A percentile compares a stretch with the other conserved stretches of the same genome.
Conservation (phyloP, 176 grass and related monocot species). For the Themeda triandra region DNA sequence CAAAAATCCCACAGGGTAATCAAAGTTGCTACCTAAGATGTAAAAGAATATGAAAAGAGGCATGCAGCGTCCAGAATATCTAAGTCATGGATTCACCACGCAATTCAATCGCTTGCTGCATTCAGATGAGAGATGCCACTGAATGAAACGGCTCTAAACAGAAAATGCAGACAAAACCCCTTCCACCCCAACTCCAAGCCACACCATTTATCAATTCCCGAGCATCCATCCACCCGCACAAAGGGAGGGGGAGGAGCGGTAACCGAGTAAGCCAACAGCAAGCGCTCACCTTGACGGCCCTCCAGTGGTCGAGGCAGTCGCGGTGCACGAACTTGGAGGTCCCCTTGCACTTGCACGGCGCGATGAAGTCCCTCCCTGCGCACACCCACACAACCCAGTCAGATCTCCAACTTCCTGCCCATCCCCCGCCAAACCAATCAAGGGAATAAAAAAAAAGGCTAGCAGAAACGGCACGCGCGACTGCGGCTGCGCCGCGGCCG, state of each 20-base stretch:
- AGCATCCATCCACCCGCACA: neutral
- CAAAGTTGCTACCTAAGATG: neutral
- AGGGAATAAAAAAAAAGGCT: neutral
- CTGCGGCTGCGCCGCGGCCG: no score
- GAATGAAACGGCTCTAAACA: no score
- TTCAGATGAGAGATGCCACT: no score
- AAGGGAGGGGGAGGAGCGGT: neutral
- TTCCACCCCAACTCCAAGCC: neutral
- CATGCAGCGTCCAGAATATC: no score
- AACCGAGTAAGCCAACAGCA: neutral
- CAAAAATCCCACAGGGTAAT: neutral
- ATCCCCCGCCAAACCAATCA: neutral
- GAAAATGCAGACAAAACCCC: neutral
- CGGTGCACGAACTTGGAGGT: constrained; percentile 98
- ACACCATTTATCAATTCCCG: neutral
- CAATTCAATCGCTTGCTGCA: no score
- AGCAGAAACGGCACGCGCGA: no score
- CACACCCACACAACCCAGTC: neutral
- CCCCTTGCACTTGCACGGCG: constrained; percentile 98
- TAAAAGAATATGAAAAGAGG: neutral
- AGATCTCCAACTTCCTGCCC: constrained; percentile 13
- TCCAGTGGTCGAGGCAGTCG: constrained; percentile 98
- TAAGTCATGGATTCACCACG: neutral
- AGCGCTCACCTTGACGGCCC: constrained; percentile 66
- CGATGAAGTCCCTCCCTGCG: constrained; percentile 98